phyloP scores from a whole-genome alignment of 1,284 basidiomycete genomes.

The Ceratorhiza oryzae-sativae region DNA sequence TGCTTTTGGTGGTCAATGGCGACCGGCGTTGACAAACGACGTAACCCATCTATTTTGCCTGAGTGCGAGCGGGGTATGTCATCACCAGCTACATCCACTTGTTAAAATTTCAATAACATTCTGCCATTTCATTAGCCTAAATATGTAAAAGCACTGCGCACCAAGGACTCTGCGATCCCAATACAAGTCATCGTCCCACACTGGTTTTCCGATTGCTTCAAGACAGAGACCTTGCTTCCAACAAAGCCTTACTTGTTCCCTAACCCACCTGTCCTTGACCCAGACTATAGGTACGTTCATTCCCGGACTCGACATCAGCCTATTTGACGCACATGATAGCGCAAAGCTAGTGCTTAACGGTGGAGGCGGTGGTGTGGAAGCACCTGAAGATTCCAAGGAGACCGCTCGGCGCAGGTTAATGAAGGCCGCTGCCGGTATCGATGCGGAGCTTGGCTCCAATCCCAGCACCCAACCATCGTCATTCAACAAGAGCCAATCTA shows the following conservation, averaged over 20 bases:
- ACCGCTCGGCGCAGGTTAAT: slow-evolving; percentile 16
- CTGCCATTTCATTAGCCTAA: slow-evolving; percentile 55
- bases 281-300: slow-evolving; percentile 29
- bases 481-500: slow-evolving; percentile 28
- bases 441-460: slow-evolving; percentile 9
- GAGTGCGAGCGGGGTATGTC: slow-evolving; percentile 48
- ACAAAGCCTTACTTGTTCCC: slow-evolving; percentile 76
- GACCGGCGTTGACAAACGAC: slow-evolving; percentile 75
- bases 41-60: slow-evolving; percentile 85
- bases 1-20: slow-evolving; percentile 83
- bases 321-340: not conserved
- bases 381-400: slow-evolving; percentile 26
- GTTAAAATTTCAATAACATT: not conserved
- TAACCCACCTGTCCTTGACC: slow-evolving; percentile 46
- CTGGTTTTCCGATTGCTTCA: slow-evolving; percentile 83
- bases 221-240: slow-evolving; percentile 64
- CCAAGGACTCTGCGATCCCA: slow-evolving; percentile 56
- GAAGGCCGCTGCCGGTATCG: not conserved
- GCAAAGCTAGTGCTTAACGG: slow-evolving; percentile 11
- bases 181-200: slow-evolving; percentile 75
- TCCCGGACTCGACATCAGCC: not conserved
- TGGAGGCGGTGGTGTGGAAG: not conserved
- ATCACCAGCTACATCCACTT: not conserved
- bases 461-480: slow-evolving; percentile 22
- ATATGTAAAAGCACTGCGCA: slow-evolving; percentile 69